A percentile compares a stretch with the other conserved stretches of the same genome.
phyloP scores from a whole-genome alignment of 2,329 filamentous ascomycete species.

The Pseudogymnoascus sp. region DNA sequence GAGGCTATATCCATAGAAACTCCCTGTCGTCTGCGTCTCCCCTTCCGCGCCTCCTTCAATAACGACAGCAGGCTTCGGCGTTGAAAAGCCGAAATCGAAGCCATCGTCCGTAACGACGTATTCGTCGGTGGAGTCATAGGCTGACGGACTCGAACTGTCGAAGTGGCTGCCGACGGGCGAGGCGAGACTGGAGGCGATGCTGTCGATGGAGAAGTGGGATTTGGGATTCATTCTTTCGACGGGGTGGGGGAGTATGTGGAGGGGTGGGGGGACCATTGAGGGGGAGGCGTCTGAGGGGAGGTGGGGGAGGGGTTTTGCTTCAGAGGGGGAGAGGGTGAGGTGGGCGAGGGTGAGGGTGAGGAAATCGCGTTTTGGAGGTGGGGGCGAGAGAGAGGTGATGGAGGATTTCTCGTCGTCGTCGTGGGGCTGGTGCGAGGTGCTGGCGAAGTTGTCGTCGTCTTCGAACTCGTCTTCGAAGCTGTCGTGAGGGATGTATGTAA shows the following conservation, averaged over 20 bases:
- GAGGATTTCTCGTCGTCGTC: conserved; percentile 15
- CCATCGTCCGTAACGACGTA: conserved; percentile 15
- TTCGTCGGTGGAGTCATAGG: conserved; percentile 16
- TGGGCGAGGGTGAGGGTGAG: neutral
- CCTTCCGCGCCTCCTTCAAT: neutral
- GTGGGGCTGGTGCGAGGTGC: conserved; percentile 19
- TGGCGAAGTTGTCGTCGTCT: conserved; percentile 57
- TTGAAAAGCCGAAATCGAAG: conserved; percentile 15
- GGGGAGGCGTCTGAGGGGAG: conserved; percentile 16
- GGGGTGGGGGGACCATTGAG: conserved; percentile 13
- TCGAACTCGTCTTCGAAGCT: conserved; percentile 40
- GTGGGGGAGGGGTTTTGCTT: conserved; percentile 23
- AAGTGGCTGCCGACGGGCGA: conserved; percentile 23
- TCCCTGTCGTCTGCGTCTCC: neutral
- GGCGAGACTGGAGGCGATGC: conserved; percentile 19
- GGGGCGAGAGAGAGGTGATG: conserved; percentile 23
- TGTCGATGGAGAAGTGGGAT: conserved; percentile 25
- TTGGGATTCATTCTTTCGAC: conserved; percentile 12
- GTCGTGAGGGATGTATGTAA: conserved; percentile 35
- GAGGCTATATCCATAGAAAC: neutral
- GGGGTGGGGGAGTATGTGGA: conserved; percentile 10
- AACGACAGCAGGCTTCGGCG: neutral
- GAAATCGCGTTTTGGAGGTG: conserved; percentile 12
- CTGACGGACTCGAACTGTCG: conserved; percentile 15
- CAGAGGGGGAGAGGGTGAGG: conserved; percentile 11